Percentiles rank a stretch among this genome's conserved stretches.
These are phyloP conservation scores for Roridomyces roridus DNA, from an alignment of 768 basidiomycete genomes.

Conservation along the genomic window DNA sequence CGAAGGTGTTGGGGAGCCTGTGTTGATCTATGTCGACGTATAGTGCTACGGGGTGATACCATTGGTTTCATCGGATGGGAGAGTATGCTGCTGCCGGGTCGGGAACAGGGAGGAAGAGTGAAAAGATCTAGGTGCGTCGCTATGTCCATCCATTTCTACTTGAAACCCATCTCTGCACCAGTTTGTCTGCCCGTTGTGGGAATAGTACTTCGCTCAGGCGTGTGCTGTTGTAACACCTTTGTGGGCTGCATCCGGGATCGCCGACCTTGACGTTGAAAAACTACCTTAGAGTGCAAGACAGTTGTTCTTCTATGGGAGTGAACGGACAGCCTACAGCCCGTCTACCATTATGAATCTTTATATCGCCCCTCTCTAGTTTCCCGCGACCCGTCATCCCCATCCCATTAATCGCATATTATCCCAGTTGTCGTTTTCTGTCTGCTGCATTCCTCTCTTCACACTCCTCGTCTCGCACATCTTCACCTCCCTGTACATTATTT, in stretches of 20 bases:
- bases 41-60: conserved; percentile 36
- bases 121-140: conserved; percentile 38
- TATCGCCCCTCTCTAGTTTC: conserved; percentile 21
- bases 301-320: conserved; percentile 25
- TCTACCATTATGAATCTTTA: conserved; percentile 26
- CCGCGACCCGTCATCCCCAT: conserved; percentile 22
- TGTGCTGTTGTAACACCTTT: conserved; percentile 31
- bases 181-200: conserved; percentile 29
- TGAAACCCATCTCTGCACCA: neutral
- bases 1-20: conserved; percentile 94
- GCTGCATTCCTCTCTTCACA: conserved; percentile 38
- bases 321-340: conserved; percentile 21
- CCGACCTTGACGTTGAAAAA: conserved; percentile 29
- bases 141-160: neutral
- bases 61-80: conserved; percentile 16
- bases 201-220: conserved; percentile 28
- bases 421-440: conserved; percentile 50
- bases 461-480: conserved; percentile 27
- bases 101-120: conserved; percentile 33
- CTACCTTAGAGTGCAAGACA: conserved; percentile 28
- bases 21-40: conserved; percentile 92
- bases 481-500: conserved; percentile 20
- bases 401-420: conserved; percentile 31
- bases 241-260: conserved; percentile 25
- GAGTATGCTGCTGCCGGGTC: conserved; percentile 17